Percentiles rank a stretch among this genome's conserved stretches.
Evolutionary conservation across 2,329 filamentous ascomycete species (phyloP).

Genomic region (Huntiella abstrusa): DNA sequence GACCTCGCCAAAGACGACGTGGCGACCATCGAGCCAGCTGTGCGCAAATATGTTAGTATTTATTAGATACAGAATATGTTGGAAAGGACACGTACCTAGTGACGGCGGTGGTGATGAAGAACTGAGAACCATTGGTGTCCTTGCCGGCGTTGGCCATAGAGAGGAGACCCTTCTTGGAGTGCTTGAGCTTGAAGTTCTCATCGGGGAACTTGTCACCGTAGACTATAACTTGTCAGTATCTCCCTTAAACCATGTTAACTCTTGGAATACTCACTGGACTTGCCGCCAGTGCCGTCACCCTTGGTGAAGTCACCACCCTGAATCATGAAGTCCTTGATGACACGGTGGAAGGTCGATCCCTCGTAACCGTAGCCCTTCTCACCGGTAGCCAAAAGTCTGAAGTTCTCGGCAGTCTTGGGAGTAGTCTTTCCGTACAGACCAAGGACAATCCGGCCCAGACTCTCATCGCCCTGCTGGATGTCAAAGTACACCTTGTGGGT

Average conservation of each 20-base stretch:
- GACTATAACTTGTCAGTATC: constrained; percentile 26
- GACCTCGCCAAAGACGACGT: constrained; percentile 80
- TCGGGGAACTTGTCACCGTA: constrained; percentile 71
- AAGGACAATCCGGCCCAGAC: constrained; percentile 56
- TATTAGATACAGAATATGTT: neutral
- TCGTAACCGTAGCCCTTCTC: constrained; percentile 76
- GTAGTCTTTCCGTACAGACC: constrained; percentile 79
- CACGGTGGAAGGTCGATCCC: constrained; percentile 70
- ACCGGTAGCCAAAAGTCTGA: constrained; percentile 63
- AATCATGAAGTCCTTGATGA: constrained; percentile 85
- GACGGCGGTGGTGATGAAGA: constrained; percentile 75
- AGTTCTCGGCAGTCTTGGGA: constrained; percentile 56
- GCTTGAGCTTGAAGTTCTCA: constrained; percentile 92
- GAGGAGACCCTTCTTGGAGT: constrained; percentile 65
- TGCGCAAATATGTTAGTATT: neutral
- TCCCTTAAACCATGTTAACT: neutral
- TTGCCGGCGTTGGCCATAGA: constrained; percentile 75
- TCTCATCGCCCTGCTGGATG: constrained; percentile 56
- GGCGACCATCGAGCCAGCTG: constrained; percentile 65
- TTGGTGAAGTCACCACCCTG: constrained; percentile 80
- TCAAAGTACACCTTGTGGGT: constrained; percentile 91
- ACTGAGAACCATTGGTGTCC: constrained; percentile 77
- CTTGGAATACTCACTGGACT: constrained; percentile 44
- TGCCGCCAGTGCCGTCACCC: constrained; percentile 65
- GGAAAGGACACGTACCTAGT: constrained; percentile 38